Base-by-base conservation (phyloP, 805 yeast genomes). In the Saccharomycopsis sp. region DNA sequence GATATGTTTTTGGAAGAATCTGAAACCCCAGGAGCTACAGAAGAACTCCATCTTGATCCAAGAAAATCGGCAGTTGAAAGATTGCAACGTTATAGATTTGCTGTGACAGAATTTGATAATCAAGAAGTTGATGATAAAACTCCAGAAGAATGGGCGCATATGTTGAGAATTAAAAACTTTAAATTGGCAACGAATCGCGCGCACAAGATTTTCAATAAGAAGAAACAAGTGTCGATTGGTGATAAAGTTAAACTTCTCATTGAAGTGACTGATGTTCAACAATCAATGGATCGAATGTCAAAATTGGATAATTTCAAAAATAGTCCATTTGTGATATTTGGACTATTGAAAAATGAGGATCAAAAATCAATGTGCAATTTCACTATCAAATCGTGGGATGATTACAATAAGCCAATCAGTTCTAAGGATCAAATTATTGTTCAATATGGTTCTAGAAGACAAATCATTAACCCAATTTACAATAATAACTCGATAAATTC, bases 391-490 rank as follows among this genome's bases (percentile, higher is more conserved):
- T 74, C 93, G 24, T 88, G 96, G 89, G 94, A 90, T 63, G 94
- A 84, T 53, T 86, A 80, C 56, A 89, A 84, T 39, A 75, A 77
- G 43, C 95, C 97, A 26, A 73, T 93, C 46, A 83, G 88, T 39
- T 77, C 95, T n/a, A 81, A 82, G 54, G 94, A 85, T 38, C 64
- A 79, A 24, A 67, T 93, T 53, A 68, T 89, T 43, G 90, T 85
- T 13, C 97, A 93, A 65, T 89, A 88, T 59, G 99, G 98, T 21
- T 85, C 90, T 43, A 80, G 97, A 63, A 76, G 98, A 56, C 79
- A 85, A 59, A 71, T 76, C 11, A 82, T 90, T 42, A 70, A 79
- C 44, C 99, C 99, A 13, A 56, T 85, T 24, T 90, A 82, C 68
- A 86, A 90, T 41, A 84, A 83, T 54, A 81, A 81, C 7, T 75